Conservation (phyloP, 2,329 filamentous ascomycete genomes). For the Gyromitra esculenta region DNA sequence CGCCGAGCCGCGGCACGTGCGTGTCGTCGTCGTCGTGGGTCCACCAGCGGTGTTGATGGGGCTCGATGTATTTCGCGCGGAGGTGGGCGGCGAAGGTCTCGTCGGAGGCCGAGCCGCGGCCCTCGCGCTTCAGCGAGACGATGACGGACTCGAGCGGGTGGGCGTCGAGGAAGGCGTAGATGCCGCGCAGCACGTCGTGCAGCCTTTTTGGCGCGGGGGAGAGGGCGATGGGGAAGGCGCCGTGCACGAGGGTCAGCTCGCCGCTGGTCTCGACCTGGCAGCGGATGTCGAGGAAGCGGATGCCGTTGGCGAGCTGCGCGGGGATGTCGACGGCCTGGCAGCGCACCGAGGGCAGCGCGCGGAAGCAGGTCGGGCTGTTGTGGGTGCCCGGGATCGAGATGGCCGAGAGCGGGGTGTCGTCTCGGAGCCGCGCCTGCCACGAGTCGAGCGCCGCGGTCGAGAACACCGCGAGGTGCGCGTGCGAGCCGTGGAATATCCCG, state of each 20-base stretch:
- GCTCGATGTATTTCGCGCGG: constrained; percentile 74
- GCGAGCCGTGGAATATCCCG: constrained; percentile 61
- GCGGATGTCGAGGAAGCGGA: constrained; percentile 93
- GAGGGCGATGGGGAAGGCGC: constrained; percentile 86
- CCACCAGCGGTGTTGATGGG: constrained; percentile 74
- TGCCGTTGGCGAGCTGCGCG: constrained; percentile 85
- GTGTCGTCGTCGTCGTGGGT: constrained; percentile 66
- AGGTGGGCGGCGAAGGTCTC: constrained; percentile 79
- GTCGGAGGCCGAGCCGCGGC: constrained; percentile 81
- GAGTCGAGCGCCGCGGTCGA: constrained; percentile 74
- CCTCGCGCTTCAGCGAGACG: constrained; percentile 90
- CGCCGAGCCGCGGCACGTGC: constrained; percentile 76
- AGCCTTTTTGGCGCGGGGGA: constrained; percentile 80
- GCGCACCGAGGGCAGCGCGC: constrained; percentile 87
- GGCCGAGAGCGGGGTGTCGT: constrained; percentile 77
- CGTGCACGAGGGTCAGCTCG: constrained; percentile 83
- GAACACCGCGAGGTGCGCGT: constrained; percentile 68
- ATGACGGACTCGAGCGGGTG: constrained; percentile 85
- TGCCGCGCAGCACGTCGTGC: constrained; percentile 73
- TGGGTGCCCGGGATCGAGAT: constrained; percentile 95
- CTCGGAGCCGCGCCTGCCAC: constrained; percentile 83
- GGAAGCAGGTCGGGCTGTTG: constrained; percentile 87
- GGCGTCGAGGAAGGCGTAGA: constrained; percentile 78
- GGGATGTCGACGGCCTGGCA: constrained; percentile 84
- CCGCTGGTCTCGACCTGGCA: constrained; percentile 75